Evolutionary conservation across 352 stramenopile species (phyloP).

Genomic region (Phytophthora syringae): DNA sequence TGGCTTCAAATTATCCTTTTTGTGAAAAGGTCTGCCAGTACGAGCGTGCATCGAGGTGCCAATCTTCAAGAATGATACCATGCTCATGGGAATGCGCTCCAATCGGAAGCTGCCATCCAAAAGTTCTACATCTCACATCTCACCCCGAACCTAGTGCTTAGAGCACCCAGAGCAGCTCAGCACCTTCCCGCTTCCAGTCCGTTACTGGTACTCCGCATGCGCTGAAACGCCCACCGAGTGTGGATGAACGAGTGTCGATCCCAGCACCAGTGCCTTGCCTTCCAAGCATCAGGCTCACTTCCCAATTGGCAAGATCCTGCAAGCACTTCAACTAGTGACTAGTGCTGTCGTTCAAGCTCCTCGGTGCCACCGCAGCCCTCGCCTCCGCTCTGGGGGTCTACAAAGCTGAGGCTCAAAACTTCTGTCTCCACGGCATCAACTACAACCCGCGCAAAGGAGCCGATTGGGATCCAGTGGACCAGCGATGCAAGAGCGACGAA

Average conservation of each 20-base stretch:
- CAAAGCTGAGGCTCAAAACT: constrained; percentile 20
- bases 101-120: no score
- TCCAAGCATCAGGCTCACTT: constrained; percentile 26
- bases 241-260: neutral
- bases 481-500: constrained; percentile 56
- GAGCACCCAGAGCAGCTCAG: no score
- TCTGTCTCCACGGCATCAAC: constrained; percentile 69
- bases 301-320: constrained; percentile 21
- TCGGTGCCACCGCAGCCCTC: constrained; percentile 11
- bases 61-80: no score
- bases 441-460: constrained; percentile 66
- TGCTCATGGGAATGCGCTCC: no score
- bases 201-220: constrained; percentile 14
- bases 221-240: constrained; percentile 6
- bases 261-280: no score
- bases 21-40: no score
- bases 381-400: constrained; percentile 6
- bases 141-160: no score
- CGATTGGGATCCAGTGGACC: constrained; percentile 47
- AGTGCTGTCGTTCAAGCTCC: constrained; percentile 36
- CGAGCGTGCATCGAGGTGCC: no score
- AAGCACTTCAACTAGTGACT: constrained; percentile 25
- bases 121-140: no score
- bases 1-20: no score
- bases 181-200: neutral